These are phyloP conservation scores for Eucalyptus polybractea DNA, from an alignment of 345 rosid species.

Conservation along the genomic window DNA sequence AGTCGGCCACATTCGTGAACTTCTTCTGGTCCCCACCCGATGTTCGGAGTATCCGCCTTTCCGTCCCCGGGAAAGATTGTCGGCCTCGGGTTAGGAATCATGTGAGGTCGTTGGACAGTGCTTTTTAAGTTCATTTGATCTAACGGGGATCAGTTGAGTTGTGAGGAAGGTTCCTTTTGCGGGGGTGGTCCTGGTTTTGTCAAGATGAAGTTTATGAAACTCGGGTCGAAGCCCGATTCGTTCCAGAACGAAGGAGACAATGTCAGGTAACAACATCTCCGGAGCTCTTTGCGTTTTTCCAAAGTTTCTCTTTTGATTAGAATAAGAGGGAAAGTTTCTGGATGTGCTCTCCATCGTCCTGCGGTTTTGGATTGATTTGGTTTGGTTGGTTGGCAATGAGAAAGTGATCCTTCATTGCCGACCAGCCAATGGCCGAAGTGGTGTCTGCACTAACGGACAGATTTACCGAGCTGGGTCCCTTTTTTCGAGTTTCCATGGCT, in stretches of 20 bases:
- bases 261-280: slow-evolving; percentile 11
- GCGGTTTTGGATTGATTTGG: not conserved
- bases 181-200: slow-evolving; percentile 1
- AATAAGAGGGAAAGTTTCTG: not conserved
- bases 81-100: slow-evolving; percentile 8
- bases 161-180: not conserved
- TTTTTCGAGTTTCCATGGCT: not conserved
- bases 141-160: slow-evolving; percentile 1
- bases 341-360: not conserved
- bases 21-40: not conserved
- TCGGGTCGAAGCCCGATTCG: slow-evolving; percentile 76
- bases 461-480: not conserved
- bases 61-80: slow-evolving; percentile 8
- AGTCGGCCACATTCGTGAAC: not conserved
- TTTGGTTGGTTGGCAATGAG: not conserved
- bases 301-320: not conserved
- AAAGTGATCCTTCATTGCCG: not conserved
- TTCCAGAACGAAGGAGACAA: slow-evolving; percentile 39
- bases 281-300: not conserved
- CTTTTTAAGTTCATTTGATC: slow-evolving; percentile 1
- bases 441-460: not conserved
- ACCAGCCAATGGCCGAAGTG: not conserved
- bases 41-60: not conserved
- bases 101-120: slow-evolving; percentile 19
- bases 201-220: slow-evolving; percentile 93